Evolutionary conservation across 108 stramenopile species (phyloP).

Genomic region (Fistulifera pelliculosa): DNA sequence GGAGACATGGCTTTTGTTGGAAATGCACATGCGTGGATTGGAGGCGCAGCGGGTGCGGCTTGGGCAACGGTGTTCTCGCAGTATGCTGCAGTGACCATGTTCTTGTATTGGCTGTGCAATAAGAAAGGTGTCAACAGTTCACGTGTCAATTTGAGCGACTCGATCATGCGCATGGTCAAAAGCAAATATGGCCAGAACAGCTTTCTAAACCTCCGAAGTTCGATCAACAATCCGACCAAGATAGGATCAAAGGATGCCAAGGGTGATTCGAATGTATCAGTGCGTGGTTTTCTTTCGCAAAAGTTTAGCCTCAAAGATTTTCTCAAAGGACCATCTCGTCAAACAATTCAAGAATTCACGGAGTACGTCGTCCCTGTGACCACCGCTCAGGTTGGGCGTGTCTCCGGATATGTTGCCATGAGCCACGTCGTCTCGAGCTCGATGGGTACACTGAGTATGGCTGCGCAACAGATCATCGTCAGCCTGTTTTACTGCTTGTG

Average conservation of each 20-base stretch:
- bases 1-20: conserved; percentile 68
- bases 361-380: conserved; percentile 77
- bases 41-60: conserved; percentile 82
- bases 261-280: neutral
- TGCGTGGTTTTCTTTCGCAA: conserved; percentile 29
- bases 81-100: conserved; percentile 62
- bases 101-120: conserved; percentile 53
- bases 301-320: conserved; percentile 24
- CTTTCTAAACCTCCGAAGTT: too few species aligned
- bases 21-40: conserved; percentile 36
- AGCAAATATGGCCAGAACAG: too few species aligned
- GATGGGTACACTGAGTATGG: conserved; percentile 68
- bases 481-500: conserved; percentile 68
- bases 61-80: conserved; percentile 85
- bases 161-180: too few species aligned
- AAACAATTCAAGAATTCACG: conserved; percentile 30
- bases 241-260: too few species aligned
- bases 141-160: conserved; percentile 21
- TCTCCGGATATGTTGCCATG: conserved; percentile 77
- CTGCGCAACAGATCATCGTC: conserved; percentile 69
- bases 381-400: conserved; percentile 62
- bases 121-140: conserved; percentile 1
- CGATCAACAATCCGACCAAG: too few species aligned
- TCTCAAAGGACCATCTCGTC: conserved; percentile 25
- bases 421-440: conserved; percentile 63